phyloP scores from a whole-genome alignment of 176 grass and related monocot species.

The Aegilops umbellulata region DNA sequence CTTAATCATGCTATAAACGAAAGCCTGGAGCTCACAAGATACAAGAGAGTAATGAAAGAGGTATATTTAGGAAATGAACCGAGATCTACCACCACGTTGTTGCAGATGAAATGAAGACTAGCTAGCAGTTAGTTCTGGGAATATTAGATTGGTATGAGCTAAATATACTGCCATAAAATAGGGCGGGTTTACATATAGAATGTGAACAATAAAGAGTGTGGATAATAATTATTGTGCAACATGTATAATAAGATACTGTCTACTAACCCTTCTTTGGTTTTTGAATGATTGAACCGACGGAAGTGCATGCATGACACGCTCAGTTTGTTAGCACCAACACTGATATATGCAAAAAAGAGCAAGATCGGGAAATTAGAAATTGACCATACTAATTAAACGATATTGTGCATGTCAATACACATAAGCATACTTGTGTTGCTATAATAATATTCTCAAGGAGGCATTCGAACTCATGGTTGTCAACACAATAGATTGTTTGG shows the following conservation, averaged over 20 bases:
- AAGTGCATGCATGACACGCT: not conserved
- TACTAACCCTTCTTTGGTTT: constrained; percentile 62
- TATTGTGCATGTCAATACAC: not conserved
- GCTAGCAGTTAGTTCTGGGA: not conserved
- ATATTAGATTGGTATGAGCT: no score
- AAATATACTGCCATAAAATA: not conserved
- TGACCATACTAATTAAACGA: not conserved
- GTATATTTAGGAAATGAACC: not conserved
- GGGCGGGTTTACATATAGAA: not conserved
- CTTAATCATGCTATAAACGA: not conserved
- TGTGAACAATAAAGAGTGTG: not conserved
- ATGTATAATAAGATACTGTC: not conserved
- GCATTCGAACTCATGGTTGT: not conserved
- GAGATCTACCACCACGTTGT: not conserved
- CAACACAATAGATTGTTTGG: no score
- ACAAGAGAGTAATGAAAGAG: constrained; percentile 4
- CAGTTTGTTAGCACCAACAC: constrained; percentile 79
- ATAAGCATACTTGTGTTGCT: not conserved
- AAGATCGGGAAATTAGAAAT: not conserved
- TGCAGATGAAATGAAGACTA: not conserved
- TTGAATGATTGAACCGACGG: constrained; percentile 51
- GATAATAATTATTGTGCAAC: not conserved
- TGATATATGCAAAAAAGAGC: constrained; percentile 32
- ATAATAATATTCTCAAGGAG: not conserved
- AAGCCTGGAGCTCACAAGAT: not conserved